Base-by-base conservation (phyloP, 257 asterid genomes). In the Salvia miltiorrhiza region DNA sequence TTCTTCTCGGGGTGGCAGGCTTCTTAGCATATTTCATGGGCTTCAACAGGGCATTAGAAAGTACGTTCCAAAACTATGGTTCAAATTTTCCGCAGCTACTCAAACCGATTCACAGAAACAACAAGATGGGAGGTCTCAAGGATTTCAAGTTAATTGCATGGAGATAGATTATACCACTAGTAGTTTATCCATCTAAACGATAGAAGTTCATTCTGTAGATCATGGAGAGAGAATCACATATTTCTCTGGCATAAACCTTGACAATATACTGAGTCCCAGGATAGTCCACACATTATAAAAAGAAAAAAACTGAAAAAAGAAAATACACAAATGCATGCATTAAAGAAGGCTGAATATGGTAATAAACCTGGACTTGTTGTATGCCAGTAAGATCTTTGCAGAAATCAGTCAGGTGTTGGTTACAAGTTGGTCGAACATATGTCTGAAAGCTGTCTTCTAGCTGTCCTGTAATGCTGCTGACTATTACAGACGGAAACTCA, bases 401-500 rank as follows among this genome's bases (percentile, higher is more conserved):
- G 88, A 92, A 92, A 67, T 89, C 92, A 69, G 83, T 87, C 68
- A 92, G 82, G 48, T 70, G 73, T 21, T 80, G 93, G 80, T 89
- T 87, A 85, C 83, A 87, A 7, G 96, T 87, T 26, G 97, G 97
- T 48, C 96, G 75, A 60, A 92, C 95, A 32, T 92, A 92, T 39
- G 90, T 86, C 55, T 89, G 97, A 57, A 89, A 92, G 81, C 85
- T 84, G 72, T 86, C 93, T 75, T 85, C 95, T 43, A 89, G 73
- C 64, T 86, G 85, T 32, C 97, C 96, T 33, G 93, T 87, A 48
- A 76, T 50, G 78, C 95, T 81, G 80, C 77, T 87, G 65, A 91
- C 97, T 66, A 91, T 80, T 9, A 91, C 97, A 41, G 97, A 84
- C 35, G 97, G 96, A 67, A 91, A 91, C 79, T 92, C 97, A 55